Evolutionary conservation across 2,329 filamentous ascomycete species (phyloP).

Genomic region (Eutypa lata): DNA sequence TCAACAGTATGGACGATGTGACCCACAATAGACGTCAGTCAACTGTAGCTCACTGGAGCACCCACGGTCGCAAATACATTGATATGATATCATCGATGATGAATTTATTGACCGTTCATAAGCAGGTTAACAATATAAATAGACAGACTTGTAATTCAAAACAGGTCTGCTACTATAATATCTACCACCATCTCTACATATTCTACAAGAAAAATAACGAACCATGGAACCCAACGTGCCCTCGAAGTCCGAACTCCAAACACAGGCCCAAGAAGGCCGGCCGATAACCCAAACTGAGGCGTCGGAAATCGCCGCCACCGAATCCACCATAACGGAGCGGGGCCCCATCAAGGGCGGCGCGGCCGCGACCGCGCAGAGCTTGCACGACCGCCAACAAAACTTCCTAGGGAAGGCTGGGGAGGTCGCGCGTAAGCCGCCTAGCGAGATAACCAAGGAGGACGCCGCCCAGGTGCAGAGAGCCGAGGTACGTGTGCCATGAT

Average conservation of each 20-base stretch:
- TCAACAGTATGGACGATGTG: too few relatives aligned
- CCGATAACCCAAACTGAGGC: conserved; percentile 25
- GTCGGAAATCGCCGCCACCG: conserved; percentile 20
- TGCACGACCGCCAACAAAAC: conserved; percentile 31
- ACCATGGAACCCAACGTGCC: conserved; percentile 8
- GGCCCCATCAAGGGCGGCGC: conserved; percentile 30
- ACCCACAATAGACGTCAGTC: too few relatives aligned
- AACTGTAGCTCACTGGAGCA: too few relatives aligned
- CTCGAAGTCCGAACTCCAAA: conserved; percentile 14
- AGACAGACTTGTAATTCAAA: too few relatives aligned
- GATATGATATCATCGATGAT: too few relatives aligned
- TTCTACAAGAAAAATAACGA: neutral
- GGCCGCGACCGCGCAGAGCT: conserved; percentile 30
- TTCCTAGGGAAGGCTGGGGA: conserved; percentile 27
- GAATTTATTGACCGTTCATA: too few relatives aligned
- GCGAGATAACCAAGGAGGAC: conserved; percentile 28
- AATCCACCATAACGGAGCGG: conserved; percentile 26
- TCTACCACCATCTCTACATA: too few relatives aligned
- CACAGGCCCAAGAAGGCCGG: conserved; percentile 18
- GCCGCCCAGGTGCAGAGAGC: conserved; percentile 24
- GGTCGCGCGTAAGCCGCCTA: conserved; percentile 24
- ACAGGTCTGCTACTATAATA: too few relatives aligned
- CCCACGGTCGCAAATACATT: too few relatives aligned
- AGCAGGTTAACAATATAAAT: too few relatives aligned
- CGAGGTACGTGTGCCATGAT: conserved; percentile 17